Percentiles rank a stretch among this genome's conserved stretches.
Evolutionary conservation across 805 yeast species (phyloP).

Genomic region (Brettanomyces bruxellensis): DNA sequence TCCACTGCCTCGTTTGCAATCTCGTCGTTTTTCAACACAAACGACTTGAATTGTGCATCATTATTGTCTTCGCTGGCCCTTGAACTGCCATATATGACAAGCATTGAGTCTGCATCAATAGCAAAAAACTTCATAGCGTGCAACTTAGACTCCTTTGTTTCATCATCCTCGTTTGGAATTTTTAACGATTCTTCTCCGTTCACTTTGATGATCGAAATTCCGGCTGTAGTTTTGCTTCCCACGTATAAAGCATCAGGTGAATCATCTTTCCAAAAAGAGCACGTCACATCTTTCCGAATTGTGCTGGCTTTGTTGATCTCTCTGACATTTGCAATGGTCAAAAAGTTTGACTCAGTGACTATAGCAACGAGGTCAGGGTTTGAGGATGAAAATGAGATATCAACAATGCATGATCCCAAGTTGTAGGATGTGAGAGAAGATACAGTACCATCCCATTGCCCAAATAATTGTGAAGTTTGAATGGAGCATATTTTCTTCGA

Average conservation of each 20-base stretch:
- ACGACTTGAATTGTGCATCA: slow-evolving; percentile 6
- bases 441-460: neutral
- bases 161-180: neutral
- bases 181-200: neutral
- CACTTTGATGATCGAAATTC: neutral
- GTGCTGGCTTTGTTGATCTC: neutral
- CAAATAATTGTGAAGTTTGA: neutral
- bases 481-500: neutral
- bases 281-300: neutral
- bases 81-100: slow-evolving; percentile 9
- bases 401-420: neutral
- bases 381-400: neutral
- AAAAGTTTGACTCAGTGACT: neutral
- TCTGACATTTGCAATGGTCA: neutral
- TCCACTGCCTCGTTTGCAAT: slow-evolving; percentile 22
- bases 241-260: neutral
- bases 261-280: neutral
- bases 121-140: slow-evolving; percentile 5
- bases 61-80: slow-evolving; percentile 8
- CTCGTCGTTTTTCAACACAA: slow-evolving; percentile 9
- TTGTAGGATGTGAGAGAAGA: neutral
- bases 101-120: slow-evolving; percentile 5
- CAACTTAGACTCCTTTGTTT: slow-evolving; percentile 3
- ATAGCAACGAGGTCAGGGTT: neutral
- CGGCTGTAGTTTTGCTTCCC: neutral